These are phyloP conservation scores for Hypoxylon rubiginosum DNA, from an alignment of 2,329 filamentous ascomycete species.

Conservation along the genomic window DNA sequence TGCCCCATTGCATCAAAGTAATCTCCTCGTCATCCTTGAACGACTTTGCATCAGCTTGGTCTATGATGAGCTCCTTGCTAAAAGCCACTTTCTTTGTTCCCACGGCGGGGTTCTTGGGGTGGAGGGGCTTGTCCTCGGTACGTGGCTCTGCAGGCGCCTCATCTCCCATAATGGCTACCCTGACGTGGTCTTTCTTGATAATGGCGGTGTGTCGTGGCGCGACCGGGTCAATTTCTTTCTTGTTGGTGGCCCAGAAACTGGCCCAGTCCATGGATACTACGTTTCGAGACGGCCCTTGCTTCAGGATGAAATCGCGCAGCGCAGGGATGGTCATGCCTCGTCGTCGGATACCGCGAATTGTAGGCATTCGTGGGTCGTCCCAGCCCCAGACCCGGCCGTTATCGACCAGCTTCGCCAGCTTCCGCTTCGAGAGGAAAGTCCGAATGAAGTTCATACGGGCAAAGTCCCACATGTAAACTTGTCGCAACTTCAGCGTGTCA, in stretches of 20 bases:
- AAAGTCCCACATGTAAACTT: slow-evolving; percentile 89
- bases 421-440: slow-evolving; percentile 87
- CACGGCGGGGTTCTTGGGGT: slow-evolving; percentile 88
- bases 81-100: slow-evolving; percentile 89
- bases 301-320: slow-evolving; percentile 85
- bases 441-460: slow-evolving; percentile 86
- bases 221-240: slow-evolving; percentile 84
- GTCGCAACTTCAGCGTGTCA: slow-evolving; percentile 77
- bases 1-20: slow-evolving; percentile 97
- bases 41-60: slow-evolving; percentile 86
- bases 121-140: slow-evolving; percentile 83
- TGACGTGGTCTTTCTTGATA: slow-evolving; percentile 77
- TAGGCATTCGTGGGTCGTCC: slow-evolving; percentile 91
- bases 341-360: slow-evolving; percentile 81
- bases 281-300: slow-evolving; percentile 86
- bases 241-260: slow-evolving; percentile 79
- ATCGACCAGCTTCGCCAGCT: slow-evolving; percentile 86
- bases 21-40: slow-evolving; percentile 92
- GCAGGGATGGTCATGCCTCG: slow-evolving; percentile 84
- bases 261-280: slow-evolving; percentile 89
- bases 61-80: slow-evolving; percentile 80
- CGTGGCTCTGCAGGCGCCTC: slow-evolving; percentile 74
- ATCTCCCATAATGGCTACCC: slow-evolving; percentile 75
- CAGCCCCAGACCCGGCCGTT: slow-evolving; percentile 82
- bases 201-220: slow-evolving; percentile 82